Base-by-base conservation (phyloP, 345 rosid species). In the Psidium friedrichsthalianum region DNA sequence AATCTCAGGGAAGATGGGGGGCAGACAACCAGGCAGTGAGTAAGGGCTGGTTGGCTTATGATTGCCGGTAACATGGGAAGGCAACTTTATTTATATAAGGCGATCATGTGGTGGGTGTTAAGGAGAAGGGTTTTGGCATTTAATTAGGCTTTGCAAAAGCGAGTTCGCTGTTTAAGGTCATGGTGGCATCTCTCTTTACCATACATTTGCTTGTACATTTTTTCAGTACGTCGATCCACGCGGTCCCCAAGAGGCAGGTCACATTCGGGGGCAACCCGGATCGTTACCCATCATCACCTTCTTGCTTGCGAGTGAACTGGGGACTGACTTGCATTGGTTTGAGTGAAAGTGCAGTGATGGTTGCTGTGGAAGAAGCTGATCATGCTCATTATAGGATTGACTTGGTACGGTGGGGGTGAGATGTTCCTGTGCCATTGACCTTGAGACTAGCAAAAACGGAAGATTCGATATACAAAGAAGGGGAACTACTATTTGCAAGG, bases 61-160 rank as follows among this genome's bases (percentile, higher is more conserved):
- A 88, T 90, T 86, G 82, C 61, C 15, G 82, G 87, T 90, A 90
- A 90, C 91, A 91, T 90, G 91, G 86, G 80, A 54, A 21, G 59
- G 87, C 51, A 51, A 51, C 49, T 64, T 64, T 51, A 16, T 64
- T 47, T 54, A 82, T 85, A 87, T 78, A 51, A 61, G 56, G 81
- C 84, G 84, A 82, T 86, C 92, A 91, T 88, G 90, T 87, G 92
- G 91, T 90, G 89, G 92, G 88, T 88, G n/a, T 58, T 86, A 56
- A 51, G 29, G 82, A 49, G 12, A 40, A 83, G n/a, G 15, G 51
- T 51, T 22, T 51, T 51, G 52, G 55, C 42, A n/a, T 40, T 64
- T 55, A 88, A 87, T 83, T 86, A 69, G 84, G 55, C 40, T n/a
- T 83, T 20, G 58, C 56, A 5, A 83, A 82, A 8, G 69, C 53